These are phyloP conservation scores for Cyclotella distinguenda DNA, from an alignment of 108 stramenopile species.

Conservation along the genomic window DNA sequence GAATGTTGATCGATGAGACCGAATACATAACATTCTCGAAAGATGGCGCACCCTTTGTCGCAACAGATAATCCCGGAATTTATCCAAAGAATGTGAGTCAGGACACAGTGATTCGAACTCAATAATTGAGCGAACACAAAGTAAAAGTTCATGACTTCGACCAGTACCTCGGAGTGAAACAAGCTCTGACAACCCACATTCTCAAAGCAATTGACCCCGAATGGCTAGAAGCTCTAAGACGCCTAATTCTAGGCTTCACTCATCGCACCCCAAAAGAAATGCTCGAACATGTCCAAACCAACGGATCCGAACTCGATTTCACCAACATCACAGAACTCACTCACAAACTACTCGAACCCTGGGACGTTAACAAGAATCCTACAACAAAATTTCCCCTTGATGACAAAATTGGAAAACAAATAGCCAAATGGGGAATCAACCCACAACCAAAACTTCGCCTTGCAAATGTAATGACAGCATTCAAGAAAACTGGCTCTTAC, in stretches of 20 bases:
- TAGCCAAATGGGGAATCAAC: background rate
- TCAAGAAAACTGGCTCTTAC: background rate
- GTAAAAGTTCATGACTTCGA: no score
- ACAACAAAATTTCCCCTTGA: background rate
- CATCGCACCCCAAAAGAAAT: background rate
- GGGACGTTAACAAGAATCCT: background rate
- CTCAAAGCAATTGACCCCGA: background rate
- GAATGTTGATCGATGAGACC: background rate
- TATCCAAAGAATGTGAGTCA: background rate
- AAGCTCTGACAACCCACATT: background rate
- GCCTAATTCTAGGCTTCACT: no score
- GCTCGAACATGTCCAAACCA: background rate
- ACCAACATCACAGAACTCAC: background rate
- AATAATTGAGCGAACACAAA: no score
- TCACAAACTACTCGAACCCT: background rate
- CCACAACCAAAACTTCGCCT: background rate
- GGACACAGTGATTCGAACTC: no score
- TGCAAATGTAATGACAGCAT: background rate
- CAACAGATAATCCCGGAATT: background rate
- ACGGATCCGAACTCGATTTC: background rate
- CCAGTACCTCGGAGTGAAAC: background rate
- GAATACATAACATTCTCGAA: background rate
- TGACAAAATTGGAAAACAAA: background rate
- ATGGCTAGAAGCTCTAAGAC: background rate
- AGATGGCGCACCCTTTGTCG: background rate